A percentile compares a stretch with the other conserved stretches of the same genome.
These are phyloP conservation scores for Chaetothyriales sp. DNA, from an alignment of 2,329 filamentous ascomycete species.

Conservation along the genomic window DNA sequence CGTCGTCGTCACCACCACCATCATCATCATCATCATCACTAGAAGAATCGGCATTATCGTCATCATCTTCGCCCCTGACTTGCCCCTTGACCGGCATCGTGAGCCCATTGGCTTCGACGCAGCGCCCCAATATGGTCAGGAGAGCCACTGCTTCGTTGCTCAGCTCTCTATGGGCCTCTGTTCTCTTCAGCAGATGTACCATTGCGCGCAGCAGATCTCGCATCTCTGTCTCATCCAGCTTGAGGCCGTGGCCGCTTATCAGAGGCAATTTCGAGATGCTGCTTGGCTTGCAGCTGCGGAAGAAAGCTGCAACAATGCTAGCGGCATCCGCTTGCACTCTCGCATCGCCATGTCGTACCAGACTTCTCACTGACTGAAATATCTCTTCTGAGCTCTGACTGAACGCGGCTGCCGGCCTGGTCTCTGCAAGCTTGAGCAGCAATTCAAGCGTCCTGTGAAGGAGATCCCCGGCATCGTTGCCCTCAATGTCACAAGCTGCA, in stretches of 20 bases:
- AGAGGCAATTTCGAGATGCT: constrained; percentile 46
- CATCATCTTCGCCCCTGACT: constrained; percentile 25
- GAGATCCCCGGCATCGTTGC: constrained; percentile 49
- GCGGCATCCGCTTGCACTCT: constrained; percentile 67
- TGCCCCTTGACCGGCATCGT: constrained; percentile 31
- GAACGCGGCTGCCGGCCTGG: constrained; percentile 51
- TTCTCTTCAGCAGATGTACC: constrained; percentile 47
- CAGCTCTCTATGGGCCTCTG: constrained; percentile 57
- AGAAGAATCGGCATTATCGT: constrained; percentile 2
- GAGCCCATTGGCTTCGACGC: constrained; percentile 46
- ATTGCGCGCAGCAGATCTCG: constrained; percentile 43
- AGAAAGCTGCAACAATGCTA: constrained; percentile 60
- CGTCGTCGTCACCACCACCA: constrained; percentile 26
- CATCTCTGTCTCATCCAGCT: constrained; percentile 52
- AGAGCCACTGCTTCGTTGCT: constrained; percentile 68
- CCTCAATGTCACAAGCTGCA: constrained; percentile 21
- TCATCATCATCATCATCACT: constrained; percentile 28
- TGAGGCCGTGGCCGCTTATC: constrained; percentile 56
- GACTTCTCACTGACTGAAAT: constrained; percentile 56
- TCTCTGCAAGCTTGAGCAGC: constrained; percentile 52
- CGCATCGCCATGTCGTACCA: constrained; percentile 57
- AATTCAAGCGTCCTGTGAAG: constrained; percentile 61
- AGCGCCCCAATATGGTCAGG: constrained; percentile 64
- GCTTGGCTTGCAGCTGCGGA: constrained; percentile 58
- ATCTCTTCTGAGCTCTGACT: constrained; percentile 46